phyloP scores from a whole-genome alignment of 805 yeast genomes.

The Metschnikowia dekortorum region DNA sequence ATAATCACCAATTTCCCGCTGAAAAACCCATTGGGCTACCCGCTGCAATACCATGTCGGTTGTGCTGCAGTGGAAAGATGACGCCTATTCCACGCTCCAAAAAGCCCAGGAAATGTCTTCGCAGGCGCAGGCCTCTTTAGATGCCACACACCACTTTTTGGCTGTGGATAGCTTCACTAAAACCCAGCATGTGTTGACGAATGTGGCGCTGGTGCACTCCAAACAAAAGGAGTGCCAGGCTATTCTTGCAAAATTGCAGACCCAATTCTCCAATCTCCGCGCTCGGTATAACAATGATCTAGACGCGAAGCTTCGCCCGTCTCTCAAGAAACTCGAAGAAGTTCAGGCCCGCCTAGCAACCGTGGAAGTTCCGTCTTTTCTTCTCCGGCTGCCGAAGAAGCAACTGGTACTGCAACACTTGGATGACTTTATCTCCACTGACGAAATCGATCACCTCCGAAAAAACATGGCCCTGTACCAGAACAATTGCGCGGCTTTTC shows the following conservation, averaged over 20 bases:
- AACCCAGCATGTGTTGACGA: constrained; percentile 14
- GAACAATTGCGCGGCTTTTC: constrained; percentile 17
- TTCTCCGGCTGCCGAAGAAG: constrained; percentile 9
- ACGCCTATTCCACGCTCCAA: constrained; percentile 26
- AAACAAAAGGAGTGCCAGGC: constrained; percentile 14
- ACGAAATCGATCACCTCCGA: constrained; percentile 24
- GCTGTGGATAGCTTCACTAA: constrained; percentile 20
- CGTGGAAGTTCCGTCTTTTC: constrained; percentile 28
- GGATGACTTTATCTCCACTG: constrained; percentile 32
- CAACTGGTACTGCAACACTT: constrained; percentile 7
- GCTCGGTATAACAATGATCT: constrained; percentile 8
- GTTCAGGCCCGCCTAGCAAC: constrained; percentile 21
- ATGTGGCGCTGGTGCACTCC: constrained; percentile 14
- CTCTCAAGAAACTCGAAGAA: constrained; percentile 21
- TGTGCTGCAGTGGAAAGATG: constrained; percentile 25
- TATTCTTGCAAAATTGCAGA: constrained; percentile 16
- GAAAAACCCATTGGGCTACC: too few relatives aligned
- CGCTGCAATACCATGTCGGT: neutral
- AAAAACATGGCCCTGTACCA: constrained; percentile 25
- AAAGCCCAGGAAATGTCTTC: constrained; percentile 31
- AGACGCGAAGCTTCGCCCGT: constrained; percentile 18
- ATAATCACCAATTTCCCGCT: too few relatives aligned
- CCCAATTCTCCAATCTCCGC: constrained; percentile 5
- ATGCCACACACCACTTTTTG: constrained; percentile 21
- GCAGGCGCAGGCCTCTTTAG: constrained; percentile 30